These are phyloP conservation scores for Calonectria honghensis DNA, from an alignment of 2,329 filamentous ascomycete species.

Conservation along the genomic window DNA sequence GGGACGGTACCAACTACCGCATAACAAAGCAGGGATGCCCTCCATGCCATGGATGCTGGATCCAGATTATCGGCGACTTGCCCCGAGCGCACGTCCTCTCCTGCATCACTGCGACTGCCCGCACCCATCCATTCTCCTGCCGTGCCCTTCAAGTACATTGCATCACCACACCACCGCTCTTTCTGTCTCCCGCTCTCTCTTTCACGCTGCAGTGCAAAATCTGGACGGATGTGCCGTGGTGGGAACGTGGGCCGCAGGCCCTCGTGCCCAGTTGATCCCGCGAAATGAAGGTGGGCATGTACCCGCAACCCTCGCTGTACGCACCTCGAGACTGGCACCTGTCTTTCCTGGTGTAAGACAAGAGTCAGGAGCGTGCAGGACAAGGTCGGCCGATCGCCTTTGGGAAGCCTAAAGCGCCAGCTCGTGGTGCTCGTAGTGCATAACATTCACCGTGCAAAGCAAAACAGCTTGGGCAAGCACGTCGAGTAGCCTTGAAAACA, in stretches of 20 bases:
- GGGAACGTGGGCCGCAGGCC: slow-evolving; percentile 13
- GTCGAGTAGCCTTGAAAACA: slow-evolving; percentile 26
- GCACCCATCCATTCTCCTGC: slow-evolving; percentile 16
- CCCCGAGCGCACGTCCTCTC: slow-evolving; percentile 41
- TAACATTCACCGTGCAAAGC: slow-evolving; percentile 32
- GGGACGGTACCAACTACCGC: slow-evolving; percentile 43
- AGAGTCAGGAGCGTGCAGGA: slow-evolving; percentile 47
- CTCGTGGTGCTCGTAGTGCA: slow-evolving; percentile 20
- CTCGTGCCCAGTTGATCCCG: slow-evolving; percentile 25
- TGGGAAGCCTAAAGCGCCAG: slow-evolving; percentile 30
- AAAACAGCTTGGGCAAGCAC: slow-evolving; percentile 40
- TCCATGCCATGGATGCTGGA: slow-evolving; percentile 31
- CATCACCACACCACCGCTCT: slow-evolving; percentile 19
- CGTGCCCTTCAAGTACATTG: slow-evolving; percentile 10
- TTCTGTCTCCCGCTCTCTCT: neutral
- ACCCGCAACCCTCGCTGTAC: slow-evolving; percentile 16
- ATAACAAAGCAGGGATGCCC: slow-evolving; percentile 32
- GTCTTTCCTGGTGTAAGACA: slow-evolving; percentile 34
- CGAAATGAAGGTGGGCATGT: slow-evolving; percentile 33
- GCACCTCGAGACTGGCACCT: slow-evolving; percentile 27
- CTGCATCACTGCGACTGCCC: neutral
- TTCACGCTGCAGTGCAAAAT: slow-evolving; percentile 11
- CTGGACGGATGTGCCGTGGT: neutral
- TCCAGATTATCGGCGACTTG: slow-evolving; percentile 49
- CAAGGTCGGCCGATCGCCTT: slow-evolving; percentile 18